phyloP scores from a whole-genome alignment of 1,284 basidiomycete genomes.

The Schizophyllum amplum region DNA sequence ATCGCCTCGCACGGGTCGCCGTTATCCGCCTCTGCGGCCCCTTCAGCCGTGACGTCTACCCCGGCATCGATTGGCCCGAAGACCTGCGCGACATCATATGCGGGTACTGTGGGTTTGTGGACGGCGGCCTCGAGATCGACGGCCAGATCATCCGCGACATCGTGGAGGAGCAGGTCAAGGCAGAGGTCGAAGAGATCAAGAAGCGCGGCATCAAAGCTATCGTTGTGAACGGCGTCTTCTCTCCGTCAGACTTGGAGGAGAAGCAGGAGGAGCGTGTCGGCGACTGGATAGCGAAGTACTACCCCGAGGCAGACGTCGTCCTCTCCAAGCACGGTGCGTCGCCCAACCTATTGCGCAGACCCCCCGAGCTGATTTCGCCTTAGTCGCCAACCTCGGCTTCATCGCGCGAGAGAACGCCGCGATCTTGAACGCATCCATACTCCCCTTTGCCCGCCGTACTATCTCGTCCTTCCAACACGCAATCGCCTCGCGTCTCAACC shows the following conservation, averaged over 20 bases:
- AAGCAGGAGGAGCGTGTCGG: conserved; percentile 39
- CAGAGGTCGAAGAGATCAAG: conserved; percentile 29
- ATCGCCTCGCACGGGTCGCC: conserved; percentile 41
- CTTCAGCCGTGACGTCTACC: conserved; percentile 32
- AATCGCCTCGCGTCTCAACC: conserved; percentile 31
- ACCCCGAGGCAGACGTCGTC: conserved; percentile 29
- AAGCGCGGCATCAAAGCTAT: conserved; percentile 32
- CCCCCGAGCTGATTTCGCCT: neutral
- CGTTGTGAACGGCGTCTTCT: conserved; percentile 42
- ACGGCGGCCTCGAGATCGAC: conserved; percentile 45
- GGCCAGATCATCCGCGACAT: conserved; percentile 36
- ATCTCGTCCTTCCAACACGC: conserved; percentile 44
- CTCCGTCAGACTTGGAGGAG: conserved; percentile 35
- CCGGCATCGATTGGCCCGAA: conserved; percentile 28
- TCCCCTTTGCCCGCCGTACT: conserved; percentile 44
- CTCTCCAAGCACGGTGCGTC: conserved; percentile 22
- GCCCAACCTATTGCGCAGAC: neutral
- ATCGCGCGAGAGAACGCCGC: conserved; percentile 56
- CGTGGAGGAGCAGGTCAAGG: conserved; percentile 30
- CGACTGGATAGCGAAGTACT: conserved; percentile 32
- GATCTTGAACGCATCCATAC: conserved; percentile 54
- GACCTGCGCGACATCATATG: conserved; percentile 23
- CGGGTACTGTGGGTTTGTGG: conserved; percentile 15
- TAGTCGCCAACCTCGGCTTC: conserved; percentile 45
- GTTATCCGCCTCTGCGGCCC: conserved; percentile 43